These are phyloP conservation scores for Dillenia suffruticosa DNA, from an alignment of 164 flowering plant genomes.

Conservation along the genomic window DNA sequence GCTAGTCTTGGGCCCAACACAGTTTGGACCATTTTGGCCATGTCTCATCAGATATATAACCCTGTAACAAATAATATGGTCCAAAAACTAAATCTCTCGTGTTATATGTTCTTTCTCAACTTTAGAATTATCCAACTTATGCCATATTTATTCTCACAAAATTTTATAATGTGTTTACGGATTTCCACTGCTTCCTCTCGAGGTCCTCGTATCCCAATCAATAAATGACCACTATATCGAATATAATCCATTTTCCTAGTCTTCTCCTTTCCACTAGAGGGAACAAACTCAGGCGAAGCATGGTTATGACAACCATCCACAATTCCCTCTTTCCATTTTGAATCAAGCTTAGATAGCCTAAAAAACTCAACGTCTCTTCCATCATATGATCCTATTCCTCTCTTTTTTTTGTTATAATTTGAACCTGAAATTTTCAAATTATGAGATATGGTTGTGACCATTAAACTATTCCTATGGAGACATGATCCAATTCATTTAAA, in stretches of 20 bases:
- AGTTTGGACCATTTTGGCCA: no score
- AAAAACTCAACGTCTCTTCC: conserved; percentile 72
- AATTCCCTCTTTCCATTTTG: conserved; percentile 73
- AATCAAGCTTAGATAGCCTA: conserved; percentile 60
- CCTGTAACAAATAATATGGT: conserved; percentile 79
- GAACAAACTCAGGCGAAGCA: conserved; percentile 98
- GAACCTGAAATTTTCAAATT: no score
- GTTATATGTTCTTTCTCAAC: conserved; percentile 78
- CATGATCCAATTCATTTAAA: conserved; percentile 71
- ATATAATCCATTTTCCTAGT: conserved; percentile 91
- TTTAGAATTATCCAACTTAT: conserved; percentile 65
- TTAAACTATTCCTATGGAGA: no score
- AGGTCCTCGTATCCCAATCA: conserved; percentile 89
- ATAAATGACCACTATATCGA: conserved; percentile 80
- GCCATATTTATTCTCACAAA: conserved; percentile 57
- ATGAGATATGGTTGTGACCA: no score
- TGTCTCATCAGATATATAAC: conserved; percentile 42
- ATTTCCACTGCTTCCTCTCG: conserved; percentile 75
- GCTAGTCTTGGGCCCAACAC: no score
- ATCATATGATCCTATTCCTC: no score
- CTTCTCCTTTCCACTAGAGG: conserved; percentile 74
- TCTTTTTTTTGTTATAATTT: no score
- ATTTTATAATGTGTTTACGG: conserved; percentile 55
- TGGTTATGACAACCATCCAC: conserved; percentile 84
- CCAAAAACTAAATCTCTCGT: conserved; percentile 85